Base-by-base conservation (phyloP, 768 basidiomycete species). In the Leccinum ochraceum region DNA sequence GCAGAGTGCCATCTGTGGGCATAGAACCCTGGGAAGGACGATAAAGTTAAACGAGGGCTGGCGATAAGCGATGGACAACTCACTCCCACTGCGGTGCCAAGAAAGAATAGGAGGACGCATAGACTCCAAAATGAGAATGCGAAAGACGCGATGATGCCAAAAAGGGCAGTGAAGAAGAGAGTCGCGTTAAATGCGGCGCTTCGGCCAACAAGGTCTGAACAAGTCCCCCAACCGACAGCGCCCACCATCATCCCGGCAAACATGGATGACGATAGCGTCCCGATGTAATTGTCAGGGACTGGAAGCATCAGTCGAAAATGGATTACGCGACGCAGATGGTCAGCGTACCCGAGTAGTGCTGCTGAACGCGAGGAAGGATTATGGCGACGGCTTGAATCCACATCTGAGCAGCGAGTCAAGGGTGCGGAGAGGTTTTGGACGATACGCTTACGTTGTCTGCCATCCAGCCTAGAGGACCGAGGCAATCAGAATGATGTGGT, bases 181-280 rank as follows among this genome's bases (percentile, higher is more conserved):
- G 97, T 98, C 2, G 87, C 83, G 64, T 98, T 97, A 78, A 98
- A 99, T 0, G 95, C 95, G 3, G 89, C 77, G 58, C 86, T 90
- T 42, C 96, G 87, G 3, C 97, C 97, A 69, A 92, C 77, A 6
- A 96, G 75, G 74, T 98, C 96, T 10, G 95, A 95, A 63, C 92
- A 94, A 24, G 91, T 88, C 59, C 95, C 95, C 95, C 95, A 95
- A 4, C 89, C 91, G 9, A 95, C 76, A 1, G 92, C 90, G 2
- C 95, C 93, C 54, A 97, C 71, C 94, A 98, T 97, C 96, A 98
- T 98, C n/a, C 96, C 93, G 11, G 83, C 86, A 69, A 95, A 95
- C 84, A 93, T 94, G 4, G 90, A 87, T 4, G 94, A 92, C 0
- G 94, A 95, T 14, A 98, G 76, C 1, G 82, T 72, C 24, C 95